These are phyloP conservation scores for Phytophthora nicotianae DNA, from an alignment of 352 stramenopile genomes.

Conservation along the genomic window DNA sequence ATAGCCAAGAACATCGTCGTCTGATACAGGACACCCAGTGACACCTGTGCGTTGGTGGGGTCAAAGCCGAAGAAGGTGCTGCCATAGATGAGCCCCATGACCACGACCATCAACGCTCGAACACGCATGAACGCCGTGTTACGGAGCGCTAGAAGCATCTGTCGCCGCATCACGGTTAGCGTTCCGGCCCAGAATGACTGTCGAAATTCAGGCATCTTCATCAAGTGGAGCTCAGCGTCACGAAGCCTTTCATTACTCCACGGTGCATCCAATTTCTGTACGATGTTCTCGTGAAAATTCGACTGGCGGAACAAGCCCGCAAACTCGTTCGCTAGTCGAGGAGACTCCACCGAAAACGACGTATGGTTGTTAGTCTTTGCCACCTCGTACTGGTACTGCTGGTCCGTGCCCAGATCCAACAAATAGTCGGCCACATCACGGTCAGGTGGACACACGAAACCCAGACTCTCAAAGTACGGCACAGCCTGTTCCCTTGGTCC, in stretches of 20 bases:
- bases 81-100: conserved; percentile 37
- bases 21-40: conserved; percentile 72
- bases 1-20: conserved; percentile 67
- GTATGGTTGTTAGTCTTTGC: conserved; percentile 9
- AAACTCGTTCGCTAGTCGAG: conserved; percentile 22
- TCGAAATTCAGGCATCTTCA: conserved; percentile 40
- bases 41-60: conserved; percentile 21
- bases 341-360: neutral
- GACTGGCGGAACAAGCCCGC: conserved; percentile 27
- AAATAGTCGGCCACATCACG: conserved; percentile 12
- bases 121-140: conserved; percentile 31
- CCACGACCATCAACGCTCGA: conserved; percentile 26
- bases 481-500: conserved; percentile 48
- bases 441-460: conserved; percentile 29
- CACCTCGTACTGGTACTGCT: conserved; percentile 29
- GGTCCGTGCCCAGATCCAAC: conserved; percentile 24
- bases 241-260: conserved; percentile 8
- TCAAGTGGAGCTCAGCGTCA: conserved; percentile 47
- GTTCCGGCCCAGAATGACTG: conserved; percentile 59
- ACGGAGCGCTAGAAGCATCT: conserved; percentile 47
- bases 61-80: conserved; percentile 39
- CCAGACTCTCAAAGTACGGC: conserved; percentile 48
- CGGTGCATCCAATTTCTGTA: conserved; percentile 65
- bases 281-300: conserved; percentile 22
- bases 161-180: conserved; percentile 39